These are phyloP conservation scores for Globisporangium abappressorium DNA, from an alignment of 352 stramenopile genomes.

Conservation along the genomic window DNA sequence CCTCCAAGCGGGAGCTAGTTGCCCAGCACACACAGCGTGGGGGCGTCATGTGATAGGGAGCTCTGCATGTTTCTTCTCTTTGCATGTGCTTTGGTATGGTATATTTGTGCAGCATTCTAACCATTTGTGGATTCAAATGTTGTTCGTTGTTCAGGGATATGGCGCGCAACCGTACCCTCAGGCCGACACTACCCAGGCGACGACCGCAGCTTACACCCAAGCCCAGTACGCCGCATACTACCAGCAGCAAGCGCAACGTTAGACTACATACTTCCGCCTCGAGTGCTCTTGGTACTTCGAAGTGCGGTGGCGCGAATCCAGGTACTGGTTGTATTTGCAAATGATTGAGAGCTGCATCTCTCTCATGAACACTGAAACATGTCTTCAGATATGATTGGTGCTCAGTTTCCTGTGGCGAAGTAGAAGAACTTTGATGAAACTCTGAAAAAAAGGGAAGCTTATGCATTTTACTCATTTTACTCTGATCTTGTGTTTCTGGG, in stretches of 20 bases:
- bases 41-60: slow-evolving; percentile 11
- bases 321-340: background rate
- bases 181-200: slow-evolving; percentile 18
- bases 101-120: background rate
- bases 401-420: background rate
- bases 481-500: background rate
- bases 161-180: slow-evolving; percentile 45
- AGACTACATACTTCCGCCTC: background rate
- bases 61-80: slow-evolving; percentile 9
- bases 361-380: slow-evolving; percentile 6
- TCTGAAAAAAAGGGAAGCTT: background rate
- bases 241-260: slow-evolving; percentile 31
- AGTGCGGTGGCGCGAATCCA: background rate
- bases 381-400: background rate
- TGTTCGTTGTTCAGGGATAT: slow-evolving; percentile 41
- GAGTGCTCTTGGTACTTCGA: background rate
- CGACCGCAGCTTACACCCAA: slow-evolving; percentile 36
- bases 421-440: background rate
- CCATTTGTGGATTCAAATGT: background rate
- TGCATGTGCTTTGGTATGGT: background rate
- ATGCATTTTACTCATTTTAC: slow-evolving; percentile 8
- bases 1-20: background rate
- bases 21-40: slow-evolving; percentile 2
- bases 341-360: slow-evolving; percentile 9
- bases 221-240: slow-evolving; percentile 72